These are phyloP conservation scores for Lactifluus pinguis DNA, from an alignment of 768 basidiomycete genomes.

Conservation along the genomic window DNA sequence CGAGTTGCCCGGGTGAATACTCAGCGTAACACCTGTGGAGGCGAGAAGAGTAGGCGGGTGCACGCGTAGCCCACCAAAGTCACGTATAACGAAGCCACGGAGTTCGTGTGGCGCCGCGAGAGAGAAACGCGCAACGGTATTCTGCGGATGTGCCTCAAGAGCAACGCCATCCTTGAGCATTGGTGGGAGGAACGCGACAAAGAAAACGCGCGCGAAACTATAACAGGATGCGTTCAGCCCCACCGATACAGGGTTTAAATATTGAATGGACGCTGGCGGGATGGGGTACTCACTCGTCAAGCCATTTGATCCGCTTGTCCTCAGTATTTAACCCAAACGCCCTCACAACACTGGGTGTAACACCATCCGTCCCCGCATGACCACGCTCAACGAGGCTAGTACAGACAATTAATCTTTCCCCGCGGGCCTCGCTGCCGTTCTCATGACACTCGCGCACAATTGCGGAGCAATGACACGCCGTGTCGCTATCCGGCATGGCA, in stretches of 20 bases:
- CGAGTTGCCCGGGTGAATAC: conserved; percentile 31
- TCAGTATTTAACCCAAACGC: conserved; percentile 44
- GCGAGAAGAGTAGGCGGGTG: conserved; percentile 41
- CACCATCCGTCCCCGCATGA: conserved; percentile 37
- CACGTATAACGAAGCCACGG: conserved; percentile 47
- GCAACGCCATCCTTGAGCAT: conserved; percentile 47
- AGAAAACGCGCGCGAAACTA: conserved; percentile 35
- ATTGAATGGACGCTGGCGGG: neutral
- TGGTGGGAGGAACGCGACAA: conserved; percentile 47
- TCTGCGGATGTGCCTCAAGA: conserved; percentile 54
- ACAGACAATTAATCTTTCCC: conserved; percentile 47
- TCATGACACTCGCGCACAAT: conserved; percentile 41
- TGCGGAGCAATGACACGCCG: conserved; percentile 45
- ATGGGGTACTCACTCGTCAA: conserved; percentile 34
- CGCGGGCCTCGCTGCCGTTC: conserved; percentile 34
- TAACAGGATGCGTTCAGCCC: too few relatives aligned
- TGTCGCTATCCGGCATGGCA: conserved; percentile 37
- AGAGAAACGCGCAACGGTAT: conserved; percentile 48
- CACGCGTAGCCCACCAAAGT: conserved; percentile 48
- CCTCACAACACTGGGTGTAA: conserved; percentile 40
- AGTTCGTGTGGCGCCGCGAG: conserved; percentile 36
- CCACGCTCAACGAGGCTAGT: conserved; percentile 49
- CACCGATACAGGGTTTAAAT: too few relatives aligned
- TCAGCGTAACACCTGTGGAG: conserved; percentile 42
- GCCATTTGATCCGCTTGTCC: conserved; percentile 41